Base-by-base conservation (phyloP, 345 rosid genomes). In the Clarkia xantiana region DNA sequence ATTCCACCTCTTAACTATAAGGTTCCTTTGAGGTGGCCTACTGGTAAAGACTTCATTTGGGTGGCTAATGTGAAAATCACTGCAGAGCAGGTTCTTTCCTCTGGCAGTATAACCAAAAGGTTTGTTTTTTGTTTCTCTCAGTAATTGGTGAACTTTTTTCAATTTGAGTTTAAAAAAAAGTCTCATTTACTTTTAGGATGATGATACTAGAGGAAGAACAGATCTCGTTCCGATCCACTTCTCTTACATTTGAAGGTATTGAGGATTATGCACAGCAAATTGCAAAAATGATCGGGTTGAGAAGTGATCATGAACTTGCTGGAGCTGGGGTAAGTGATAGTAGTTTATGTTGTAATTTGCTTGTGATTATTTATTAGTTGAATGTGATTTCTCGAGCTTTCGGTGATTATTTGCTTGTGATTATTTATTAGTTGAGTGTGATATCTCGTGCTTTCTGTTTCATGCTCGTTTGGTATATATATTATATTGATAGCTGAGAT, bases 191-290 rank as follows among this genome's bases (percentile, higher is more conserved):
- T 42, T 58, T 13, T 67, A 90, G 97, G 70, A 93, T 93, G 96
- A 87, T 93, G 99, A 84, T 87, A 79, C 51, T 91, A 75, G 96
- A 93, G 34, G 90, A 87, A 11, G 95, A 93, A 48, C 96, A 87
- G 66, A 84, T 93, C 60, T 87, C 99, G 20, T 93, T 93, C 51
- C 82, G 94, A 18, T 87, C 99, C 19, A 83, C 87, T 39, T 78
- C 94, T 22, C 80, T 64, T 50, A 87, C 77, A 82, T 87, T 67
- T 72, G 95, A 93, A 67, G 87, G 94, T 23, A 76, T 93, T 46
- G 99, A 93, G 75, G 99, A 93, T 55, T 93, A 93, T 73, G 83
- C 99, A 0, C 96, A 87, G 71, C 99, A 93, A 70, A 86, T 93
- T 45, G 96, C 99, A 10, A 77, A 87, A 69, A 93, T 93, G 88